Conservation (phyloP, 78 protist genomes). For the Dictyostelium firmibasis region DNA sequence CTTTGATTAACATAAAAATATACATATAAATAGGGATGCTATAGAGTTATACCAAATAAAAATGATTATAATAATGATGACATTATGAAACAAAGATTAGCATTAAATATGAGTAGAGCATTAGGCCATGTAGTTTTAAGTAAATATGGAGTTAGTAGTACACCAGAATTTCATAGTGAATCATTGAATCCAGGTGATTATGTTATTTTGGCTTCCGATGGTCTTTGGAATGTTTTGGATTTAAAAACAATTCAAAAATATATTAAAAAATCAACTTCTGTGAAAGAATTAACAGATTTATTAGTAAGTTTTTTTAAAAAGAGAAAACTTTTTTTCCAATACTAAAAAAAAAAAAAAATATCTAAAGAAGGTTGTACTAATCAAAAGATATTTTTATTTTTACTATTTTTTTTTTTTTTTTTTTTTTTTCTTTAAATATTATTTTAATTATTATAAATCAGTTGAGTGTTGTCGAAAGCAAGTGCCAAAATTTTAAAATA, state of each 20-base stretch:
- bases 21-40: background rate
- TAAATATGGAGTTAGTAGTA: slow-evolving; percentile 41
- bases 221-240: slow-evolving; percentile 41
- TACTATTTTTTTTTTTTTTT: background rate
- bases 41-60: slow-evolving; percentile 38
- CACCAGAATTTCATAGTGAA: background rate
- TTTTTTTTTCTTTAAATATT: background rate
- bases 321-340: background rate
- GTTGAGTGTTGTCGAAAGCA: background rate
- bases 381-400: background rate
- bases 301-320: background rate
- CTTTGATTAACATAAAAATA: no score
- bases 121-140: slow-evolving; percentile 63
- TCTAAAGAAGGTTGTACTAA: background rate
- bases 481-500: background rate
- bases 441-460: background rate
- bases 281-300: background rate
- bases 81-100: slow-evolving; percentile 14
- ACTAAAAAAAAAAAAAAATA: background rate
- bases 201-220: slow-evolving; percentile 38
- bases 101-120: slow-evolving; percentile 73
- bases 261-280: background rate
- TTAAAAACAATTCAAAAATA: background rate
- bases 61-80: slow-evolving; percentile 12
- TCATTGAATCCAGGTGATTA: background rate